Conservation (phyloP, 163 green algal genomes). For the Coccomyxa subellipsoidea region DNA sequence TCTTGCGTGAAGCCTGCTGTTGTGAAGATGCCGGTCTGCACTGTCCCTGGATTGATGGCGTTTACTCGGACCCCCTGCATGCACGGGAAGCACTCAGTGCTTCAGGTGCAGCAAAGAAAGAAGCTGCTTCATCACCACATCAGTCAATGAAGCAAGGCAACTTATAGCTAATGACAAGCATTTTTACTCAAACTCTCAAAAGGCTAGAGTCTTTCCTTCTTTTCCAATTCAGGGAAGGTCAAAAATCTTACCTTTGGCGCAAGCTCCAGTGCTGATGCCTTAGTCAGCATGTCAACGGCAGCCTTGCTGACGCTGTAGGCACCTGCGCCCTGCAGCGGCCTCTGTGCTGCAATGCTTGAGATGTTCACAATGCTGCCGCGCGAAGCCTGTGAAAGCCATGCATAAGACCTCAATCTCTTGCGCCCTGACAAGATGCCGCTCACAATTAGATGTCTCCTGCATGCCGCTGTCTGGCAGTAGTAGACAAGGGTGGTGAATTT, state of each 20-base stretch:
- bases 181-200: too few relatives aligned
- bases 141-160: too few relatives aligned
- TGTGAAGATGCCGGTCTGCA: background rate
- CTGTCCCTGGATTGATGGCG: background rate
- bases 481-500: too few relatives aligned
- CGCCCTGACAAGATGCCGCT: too few relatives aligned
- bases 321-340: background rate
- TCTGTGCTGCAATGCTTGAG: background rate
- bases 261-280: background rate
- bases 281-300: background rate
- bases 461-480: too few relatives aligned
- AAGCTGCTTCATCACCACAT: background rate
- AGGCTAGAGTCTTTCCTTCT: too few relatives aligned
- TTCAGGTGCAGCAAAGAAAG: background rate
- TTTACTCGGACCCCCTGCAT: slow-evolving; percentile 8
- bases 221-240: too few relatives aligned
- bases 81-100: background rate
- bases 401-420: too few relatives aligned
- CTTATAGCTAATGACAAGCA: too few relatives aligned
- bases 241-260: background rate
- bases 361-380: slow-evolving; percentile 5
- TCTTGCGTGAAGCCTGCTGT: background rate
- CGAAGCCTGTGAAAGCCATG: background rate
- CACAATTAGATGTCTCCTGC: too few relatives aligned
- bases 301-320: slow-evolving; percentile 1